Base-by-base conservation (phyloP, 768 basidiomycete genomes). In the Lentinula aciculospora region DNA sequence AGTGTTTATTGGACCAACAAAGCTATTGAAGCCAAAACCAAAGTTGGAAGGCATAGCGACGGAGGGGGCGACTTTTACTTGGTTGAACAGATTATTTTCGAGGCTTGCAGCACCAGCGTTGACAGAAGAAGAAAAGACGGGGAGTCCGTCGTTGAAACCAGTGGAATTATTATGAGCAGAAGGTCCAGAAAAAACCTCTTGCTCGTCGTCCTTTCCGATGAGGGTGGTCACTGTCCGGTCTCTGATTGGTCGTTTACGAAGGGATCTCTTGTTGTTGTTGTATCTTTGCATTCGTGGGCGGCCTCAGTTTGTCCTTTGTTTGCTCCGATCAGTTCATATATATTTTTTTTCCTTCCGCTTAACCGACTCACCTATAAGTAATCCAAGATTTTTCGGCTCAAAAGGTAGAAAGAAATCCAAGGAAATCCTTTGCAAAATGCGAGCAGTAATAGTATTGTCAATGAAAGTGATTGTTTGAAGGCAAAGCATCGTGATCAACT, bases 1-100 rank as follows among this genome's bases (percentile, higher is more conserved):
- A 4, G 56, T 2, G 23, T 57, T 46, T 28, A 57, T 47, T 34
- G 56, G 56, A 37, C 45, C 46, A 1, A 48, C 56, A n/a, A 57
- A 57, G 27, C 46, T 46, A 15, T 57, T 57, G 46, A 39, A 57
- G n/a, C 45, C 45, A 48, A 57, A 55, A 15, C 23, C 19, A 25
- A 55, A 57, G 36, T 28, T 37, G n/a, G 56, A 8, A 17, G 56
- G 34, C 40, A 55, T 25, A 17, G 37, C 25, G 27, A 15, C 34
- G 9, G 23, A 6, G 27, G 37, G n/a, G n/a, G n/a, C 2, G 17
- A 39, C 37, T 39, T 39, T 17, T 15, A 39, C 13, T 39, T 39
- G 37, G 37, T 29, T 49, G 48, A 21, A 34, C 19, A 28, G 47
- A 49, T 36, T 23, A 17, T 36, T 31, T 4, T 21, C 31, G 50